Base-by-base conservation (phyloP, 148 eudicot species). In the Fagopyrum homotropicum region DNA sequence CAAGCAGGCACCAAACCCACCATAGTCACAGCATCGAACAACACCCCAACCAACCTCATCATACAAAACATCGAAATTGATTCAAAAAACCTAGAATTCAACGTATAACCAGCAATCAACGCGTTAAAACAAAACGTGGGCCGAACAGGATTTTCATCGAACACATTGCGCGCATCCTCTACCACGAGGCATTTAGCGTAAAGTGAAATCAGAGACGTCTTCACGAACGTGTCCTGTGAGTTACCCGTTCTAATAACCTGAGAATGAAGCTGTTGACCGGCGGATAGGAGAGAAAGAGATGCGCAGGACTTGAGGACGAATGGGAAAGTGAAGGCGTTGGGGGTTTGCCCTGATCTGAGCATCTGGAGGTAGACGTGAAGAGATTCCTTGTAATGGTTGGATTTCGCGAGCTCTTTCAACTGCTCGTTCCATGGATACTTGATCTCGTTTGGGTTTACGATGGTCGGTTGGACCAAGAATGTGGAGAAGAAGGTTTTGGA, bases 101-200 rank as follows among this genome's bases (percentile, higher is more conserved):
- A 66, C 54, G 80, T 72, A 60, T 86, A 88, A 76, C 97, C 97
- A 80, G 97, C 72, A 64, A 91, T 82, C 86, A 91, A 72, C 66
- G 97, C 92, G 78, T 91, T 89, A 81, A 80, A 89, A 81, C 92
- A 91, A 73, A 91, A 92, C 50, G 90, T 84, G 47, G 85, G 81
- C 30, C 71, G 54, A 50, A 79, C 72, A 22, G 86, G 87, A 81
- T 50, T 88, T 91, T 86, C 90, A 4, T 86, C 94, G 72, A 91
- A 91, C 85, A 86, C 76, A 40, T 85, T 80, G 14, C 84, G 82
- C 17, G 94, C 97, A 85, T 12, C 60, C 2, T 75, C 63, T 2
- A 84, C 7, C 1, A 57, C 66, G 22, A 52, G 48, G 7, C 88
- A 82, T 79, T 82, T 85, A 48, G 85, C 78, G 66, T 91, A 91